Percentiles rank a stretch among this genome's conserved stretches.
phyloP scores from a whole-genome alignment of 805 yeast genomes.

The Teunomyces barrocoloradensis region DNA sequence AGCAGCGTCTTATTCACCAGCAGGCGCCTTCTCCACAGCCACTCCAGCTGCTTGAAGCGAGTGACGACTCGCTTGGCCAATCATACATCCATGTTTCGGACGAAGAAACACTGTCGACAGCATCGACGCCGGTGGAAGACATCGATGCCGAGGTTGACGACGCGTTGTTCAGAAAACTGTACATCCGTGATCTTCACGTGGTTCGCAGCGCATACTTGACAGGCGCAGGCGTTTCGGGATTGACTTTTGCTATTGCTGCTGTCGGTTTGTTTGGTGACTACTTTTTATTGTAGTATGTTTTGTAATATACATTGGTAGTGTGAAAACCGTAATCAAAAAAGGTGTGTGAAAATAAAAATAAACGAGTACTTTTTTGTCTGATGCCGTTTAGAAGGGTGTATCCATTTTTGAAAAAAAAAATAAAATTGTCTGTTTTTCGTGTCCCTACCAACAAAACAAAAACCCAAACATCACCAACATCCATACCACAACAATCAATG shows the following conservation, averaged over 20 bases:
- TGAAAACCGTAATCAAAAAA: not conserved
- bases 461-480: constrained; percentile 7
- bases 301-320: not conserved
- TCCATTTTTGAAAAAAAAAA: too few species aligned
- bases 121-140: constrained; percentile 29
- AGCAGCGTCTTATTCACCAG: constrained; percentile 14
- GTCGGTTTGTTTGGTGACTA: constrained; percentile 60
- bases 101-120: constrained; percentile 28
- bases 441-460: not conserved
- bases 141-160: constrained; percentile 43
- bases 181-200: constrained; percentile 21
- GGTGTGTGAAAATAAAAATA: too few species aligned
- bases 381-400: too few species aligned
- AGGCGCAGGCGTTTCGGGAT: constrained; percentile 42
- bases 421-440: too few species aligned
- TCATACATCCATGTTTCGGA: constrained; percentile 45
- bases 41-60: constrained; percentile 8
- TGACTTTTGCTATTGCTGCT: constrained; percentile 47
- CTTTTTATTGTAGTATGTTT: not conserved
- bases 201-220: constrained; percentile 37
- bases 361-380: too few species aligned
- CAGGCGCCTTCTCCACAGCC: not conserved
- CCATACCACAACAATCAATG: constrained; percentile 7
- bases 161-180: constrained; percentile 39
- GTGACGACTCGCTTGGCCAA: constrained; percentile 31